These are phyloP conservation scores for Fusarium buharicum DNA, from an alignment of 2,329 filamentous ascomycete genomes.

Conservation along the genomic window DNA sequence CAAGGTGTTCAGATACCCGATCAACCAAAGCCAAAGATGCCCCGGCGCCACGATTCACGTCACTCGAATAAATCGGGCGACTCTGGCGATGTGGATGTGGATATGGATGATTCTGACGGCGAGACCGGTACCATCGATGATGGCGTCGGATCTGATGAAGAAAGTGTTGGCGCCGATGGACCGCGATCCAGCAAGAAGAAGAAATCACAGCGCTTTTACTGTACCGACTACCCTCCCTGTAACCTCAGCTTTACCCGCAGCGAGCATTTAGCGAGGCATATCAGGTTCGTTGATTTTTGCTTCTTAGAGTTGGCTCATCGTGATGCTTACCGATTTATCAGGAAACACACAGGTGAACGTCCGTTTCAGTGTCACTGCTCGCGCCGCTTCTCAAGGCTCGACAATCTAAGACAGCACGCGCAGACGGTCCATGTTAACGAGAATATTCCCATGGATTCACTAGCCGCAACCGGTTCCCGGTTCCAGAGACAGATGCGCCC, in stretches of 20 bases:
- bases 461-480: slow-evolving; percentile 89
- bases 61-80: slow-evolving; percentile 68
- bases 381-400: slow-evolving; percentile 89
- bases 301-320: background rate
- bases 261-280: slow-evolving; percentile 94
- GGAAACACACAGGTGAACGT: slow-evolving; percentile 96
- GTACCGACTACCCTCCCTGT: slow-evolving; percentile 93
- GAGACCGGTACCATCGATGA: slow-evolving; percentile 64
- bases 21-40: slow-evolving; percentile 54
- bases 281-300: slow-evolving; percentile 67
- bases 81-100: slow-evolving; percentile 78
- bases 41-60: slow-evolving; percentile 64
- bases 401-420: slow-evolving; percentile 95
- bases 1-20: slow-evolving; percentile 61
- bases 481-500: slow-evolving; percentile 94
- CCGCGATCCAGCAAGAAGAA: slow-evolving; percentile 89
- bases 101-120: slow-evolving; percentile 80
- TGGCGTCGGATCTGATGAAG: slow-evolving; percentile 70
- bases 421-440: slow-evolving; percentile 98
- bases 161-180: slow-evolving; percentile 70
- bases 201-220: slow-evolving; percentile 96
- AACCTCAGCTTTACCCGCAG: slow-evolving; percentile 94
- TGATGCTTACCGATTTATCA: slow-evolving; percentile 50
- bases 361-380: slow-evolving; percentile 97
- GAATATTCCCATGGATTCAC: slow-evolving; percentile 91